These are phyloP conservation scores for Atkinsonella texensis DNA, from an alignment of 2,329 filamentous ascomycete genomes.

Conservation along the genomic window DNA sequence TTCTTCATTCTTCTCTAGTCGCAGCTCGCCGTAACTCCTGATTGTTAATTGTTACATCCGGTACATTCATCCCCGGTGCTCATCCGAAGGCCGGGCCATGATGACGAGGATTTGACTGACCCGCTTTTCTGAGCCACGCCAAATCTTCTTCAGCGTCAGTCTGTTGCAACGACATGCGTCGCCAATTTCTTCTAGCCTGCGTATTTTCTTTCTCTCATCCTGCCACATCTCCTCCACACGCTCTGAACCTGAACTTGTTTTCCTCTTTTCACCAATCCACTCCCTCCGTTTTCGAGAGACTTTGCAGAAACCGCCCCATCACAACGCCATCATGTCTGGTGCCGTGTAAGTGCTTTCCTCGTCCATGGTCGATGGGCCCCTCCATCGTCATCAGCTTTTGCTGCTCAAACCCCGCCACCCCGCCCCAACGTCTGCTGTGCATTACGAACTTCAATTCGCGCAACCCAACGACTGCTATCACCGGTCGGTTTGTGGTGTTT, in stretches of 20 bases:
- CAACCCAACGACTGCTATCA: constrained; percentile 15
- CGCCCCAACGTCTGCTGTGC: constrained; percentile 17
- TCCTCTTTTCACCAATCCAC: constrained; percentile 6
- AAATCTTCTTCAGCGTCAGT: constrained; percentile 9
- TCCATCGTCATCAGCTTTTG: constrained; percentile 9
- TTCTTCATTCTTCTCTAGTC: too few species aligned
- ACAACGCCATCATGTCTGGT: constrained; percentile 44
- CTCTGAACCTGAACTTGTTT: constrained; percentile 8
- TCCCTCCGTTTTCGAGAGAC: not conserved
- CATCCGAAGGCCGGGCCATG: not conserved
- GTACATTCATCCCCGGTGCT: not conserved
- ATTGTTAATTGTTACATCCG: not conserved
- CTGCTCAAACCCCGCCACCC: constrained; percentile 28
- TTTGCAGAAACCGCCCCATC: constrained; percentile 1
- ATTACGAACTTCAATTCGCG: constrained; percentile 24
- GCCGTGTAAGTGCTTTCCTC: constrained; percentile 46
- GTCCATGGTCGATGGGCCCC: constrained; percentile 9
- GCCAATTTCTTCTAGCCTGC: not conserved
- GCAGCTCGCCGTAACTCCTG: too few species aligned
- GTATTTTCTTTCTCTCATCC: constrained; percentile 7
- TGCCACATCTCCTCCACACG: constrained; percentile 5
- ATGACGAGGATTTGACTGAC: constrained; percentile 5
- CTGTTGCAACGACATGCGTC: constrained; percentile 6
- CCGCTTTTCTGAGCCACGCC: constrained; percentile 10
- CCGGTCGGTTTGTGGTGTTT: constrained; percentile 10